Percentiles rank a stretch among this genome's conserved stretches.
Conservation (phyloP, 768 basidiomycete genomes). For the Lactarius quietus region DNA sequence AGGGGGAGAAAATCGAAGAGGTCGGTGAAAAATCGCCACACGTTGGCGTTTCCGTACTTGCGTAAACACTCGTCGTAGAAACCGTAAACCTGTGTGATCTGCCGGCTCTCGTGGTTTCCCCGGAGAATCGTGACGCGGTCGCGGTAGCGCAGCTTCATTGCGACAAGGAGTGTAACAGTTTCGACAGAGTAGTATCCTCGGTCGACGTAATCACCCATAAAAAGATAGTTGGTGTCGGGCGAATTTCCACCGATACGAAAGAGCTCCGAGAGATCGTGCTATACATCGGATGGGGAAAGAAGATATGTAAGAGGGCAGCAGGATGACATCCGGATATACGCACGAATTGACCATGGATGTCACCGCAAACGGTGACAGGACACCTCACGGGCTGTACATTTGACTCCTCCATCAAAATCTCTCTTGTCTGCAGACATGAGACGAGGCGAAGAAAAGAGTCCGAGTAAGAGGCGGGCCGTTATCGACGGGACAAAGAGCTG, state of each 20-base stretch:
- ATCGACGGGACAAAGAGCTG: slow-evolving; percentile 32
- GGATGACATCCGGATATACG: slow-evolving; percentile 38
- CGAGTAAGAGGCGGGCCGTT: slow-evolving; percentile 29
- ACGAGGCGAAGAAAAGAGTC: slow-evolving; percentile 14
- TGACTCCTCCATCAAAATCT: slow-evolving; percentile 98
- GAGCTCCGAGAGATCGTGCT: slow-evolving; percentile 99
- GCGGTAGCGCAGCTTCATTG: slow-evolving; percentile 95
- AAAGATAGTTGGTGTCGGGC: slow-evolving; percentile 98
- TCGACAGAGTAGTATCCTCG: slow-evolving; percentile 99
- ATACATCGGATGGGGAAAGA: slow-evolving; percentile 26
- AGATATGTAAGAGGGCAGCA: slow-evolving; percentile 21
- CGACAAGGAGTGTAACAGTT: slow-evolving; percentile 95
- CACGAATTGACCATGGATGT: slow-evolving; percentile 99
- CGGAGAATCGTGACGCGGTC: slow-evolving; percentile 97
- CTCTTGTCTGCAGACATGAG: slow-evolving; percentile 67
- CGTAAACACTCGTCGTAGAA: slow-evolving; percentile 99
- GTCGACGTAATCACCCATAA: slow-evolving; percentile 99
- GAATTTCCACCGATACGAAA: slow-evolving; percentile 99
- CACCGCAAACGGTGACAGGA: slow-evolving; percentile 98
- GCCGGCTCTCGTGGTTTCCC: slow-evolving; percentile 97
- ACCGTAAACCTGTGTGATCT: slow-evolving; percentile 99
- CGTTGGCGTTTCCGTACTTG: slow-evolving; percentile 99
- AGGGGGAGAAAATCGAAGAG: slow-evolving; percentile 96
- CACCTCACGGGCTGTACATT: slow-evolving; percentile 98
- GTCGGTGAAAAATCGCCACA: slow-evolving; percentile 99